Evolutionary conservation across 2,329 filamentous ascomycete species (phyloP).

Genomic region (Chrysoporthe puriensis): DNA sequence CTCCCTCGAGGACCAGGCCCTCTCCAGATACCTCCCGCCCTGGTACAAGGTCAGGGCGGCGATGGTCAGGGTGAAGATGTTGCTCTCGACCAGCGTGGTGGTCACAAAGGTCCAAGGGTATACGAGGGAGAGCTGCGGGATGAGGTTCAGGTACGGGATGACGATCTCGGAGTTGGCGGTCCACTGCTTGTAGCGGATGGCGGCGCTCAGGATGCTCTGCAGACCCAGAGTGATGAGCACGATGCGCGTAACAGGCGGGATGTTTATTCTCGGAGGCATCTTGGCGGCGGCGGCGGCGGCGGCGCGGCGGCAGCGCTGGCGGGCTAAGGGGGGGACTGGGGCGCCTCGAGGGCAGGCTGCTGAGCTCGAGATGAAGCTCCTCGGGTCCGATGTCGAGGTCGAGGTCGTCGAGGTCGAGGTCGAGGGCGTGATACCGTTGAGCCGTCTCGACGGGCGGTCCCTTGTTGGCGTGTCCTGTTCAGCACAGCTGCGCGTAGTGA

Average conservation of each 20-base stretch:
- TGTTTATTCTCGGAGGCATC: constrained; percentile 85
- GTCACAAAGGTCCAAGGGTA: constrained; percentile 94
- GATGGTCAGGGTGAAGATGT: constrained; percentile 82
- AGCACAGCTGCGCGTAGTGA: too few species aligned
- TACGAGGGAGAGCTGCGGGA: constrained; percentile 79
- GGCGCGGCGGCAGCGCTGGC: constrained; percentile 7
- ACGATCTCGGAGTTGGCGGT: constrained; percentile 65
- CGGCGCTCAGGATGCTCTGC: constrained; percentile 81
- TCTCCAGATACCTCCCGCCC: constrained; percentile 91
- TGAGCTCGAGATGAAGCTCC: constrained; percentile 20
- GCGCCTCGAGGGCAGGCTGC: constrained; percentile 8
- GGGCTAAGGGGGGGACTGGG: neutral
- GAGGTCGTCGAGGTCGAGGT: too few species aligned
- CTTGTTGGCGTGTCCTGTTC: neutral
- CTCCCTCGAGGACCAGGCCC: constrained; percentile 91
- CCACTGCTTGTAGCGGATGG: constrained; percentile 75
- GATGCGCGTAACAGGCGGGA: constrained; percentile 87
- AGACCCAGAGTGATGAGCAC: constrained; percentile 74
- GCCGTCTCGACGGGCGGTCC: neutral
- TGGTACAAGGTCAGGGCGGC: constrained; percentile 82
- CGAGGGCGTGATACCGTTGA: neutral
- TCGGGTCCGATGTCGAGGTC: neutral
- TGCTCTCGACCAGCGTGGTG: constrained; percentile 88
- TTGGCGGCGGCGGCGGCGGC: constrained; percentile 32
- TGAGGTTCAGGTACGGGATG: constrained; percentile 84